phyloP scores from a whole-genome alignment of 2,329 filamentous ascomycete genomes.

The Colletotrichum sp. region DNA sequence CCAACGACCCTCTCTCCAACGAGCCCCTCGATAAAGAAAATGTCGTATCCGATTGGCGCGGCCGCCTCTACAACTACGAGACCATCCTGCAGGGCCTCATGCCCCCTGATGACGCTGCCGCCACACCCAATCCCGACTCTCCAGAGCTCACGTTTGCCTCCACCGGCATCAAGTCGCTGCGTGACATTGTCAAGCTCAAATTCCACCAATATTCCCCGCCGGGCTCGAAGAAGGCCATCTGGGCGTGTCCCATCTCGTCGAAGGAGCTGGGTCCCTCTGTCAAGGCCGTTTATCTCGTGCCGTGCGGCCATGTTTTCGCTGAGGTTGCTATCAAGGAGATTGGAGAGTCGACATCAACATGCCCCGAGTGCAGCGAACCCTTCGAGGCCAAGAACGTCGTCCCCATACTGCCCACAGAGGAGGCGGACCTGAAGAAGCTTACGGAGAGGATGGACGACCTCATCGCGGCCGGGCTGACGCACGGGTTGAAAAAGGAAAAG shows the following conservation, averaged over 20 bases:
- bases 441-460: conserved; percentile 72
- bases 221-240: conserved; percentile 59
- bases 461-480: conserved; percentile 74
- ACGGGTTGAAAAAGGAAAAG: conserved; percentile 86
- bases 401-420: conserved; percentile 76
- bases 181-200: conserved; percentile 86
- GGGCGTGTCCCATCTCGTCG: conserved; percentile 86
- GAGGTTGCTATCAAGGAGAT: conserved; percentile 86
- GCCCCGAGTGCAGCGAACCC: conserved; percentile 75
- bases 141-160: conserved; percentile 45
- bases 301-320: conserved; percentile 94
- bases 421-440: conserved; percentile 73
- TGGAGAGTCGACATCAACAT: conserved; percentile 63
- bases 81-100: conserved; percentile 72
- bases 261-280: conserved; percentile 82
- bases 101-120: conserved; percentile 41
- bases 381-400: conserved; percentile 81
- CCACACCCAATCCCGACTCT: conserved; percentile 28
- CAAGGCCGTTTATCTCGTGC: conserved; percentile 87
- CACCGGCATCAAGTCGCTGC: conserved; percentile 75
- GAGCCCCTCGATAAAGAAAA: conserved; percentile 71
- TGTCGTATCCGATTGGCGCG: conserved; percentile 83
- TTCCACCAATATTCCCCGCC: conserved; percentile 58
- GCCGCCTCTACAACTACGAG: conserved; percentile 94
- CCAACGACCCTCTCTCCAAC: conserved; percentile 84